Evolutionary conservation across 345 rosid species (phyloP).

Genomic region (Brassica carinata): DNA sequence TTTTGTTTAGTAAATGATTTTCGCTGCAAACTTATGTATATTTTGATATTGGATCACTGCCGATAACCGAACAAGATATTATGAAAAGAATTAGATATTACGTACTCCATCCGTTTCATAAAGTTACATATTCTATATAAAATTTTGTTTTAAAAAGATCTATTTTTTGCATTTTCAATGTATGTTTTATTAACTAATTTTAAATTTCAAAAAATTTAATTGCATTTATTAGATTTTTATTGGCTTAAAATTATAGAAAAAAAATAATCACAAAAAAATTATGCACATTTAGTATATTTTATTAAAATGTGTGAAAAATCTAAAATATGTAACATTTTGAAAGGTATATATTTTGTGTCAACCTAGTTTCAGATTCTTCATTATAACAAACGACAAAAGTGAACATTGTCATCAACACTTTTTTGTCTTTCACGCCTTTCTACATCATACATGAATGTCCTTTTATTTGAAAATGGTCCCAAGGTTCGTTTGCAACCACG

Average conservation of each 20-base stretch:
- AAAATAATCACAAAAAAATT: no score
- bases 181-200: no score
- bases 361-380: constrained; percentile 20
- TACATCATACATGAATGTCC: constrained; percentile 7
- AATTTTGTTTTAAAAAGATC: no score
- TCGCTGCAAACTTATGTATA: not conserved
- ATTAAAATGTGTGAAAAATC: no score
- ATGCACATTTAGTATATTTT: no score
- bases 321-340: no score
- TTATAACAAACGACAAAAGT: constrained; percentile 19
- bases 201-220: no score
- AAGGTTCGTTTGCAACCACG: constrained; percentile 21
- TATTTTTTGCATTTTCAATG: no score
- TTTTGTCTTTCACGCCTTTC: constrained; percentile 25
- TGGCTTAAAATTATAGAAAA: no score
- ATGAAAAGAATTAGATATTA: not conserved
- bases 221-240: no score
- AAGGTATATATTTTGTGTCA: not conserved
- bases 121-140: no score
- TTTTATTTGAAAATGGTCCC: constrained; percentile 28
- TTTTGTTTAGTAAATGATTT: not conserved
- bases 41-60: not conserved
- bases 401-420: not conserved
- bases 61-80: not conserved
- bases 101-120: no score